phyloP scores from a whole-genome alignment of 257 asterid genomes.

The Forsythia viridissima region DNA sequence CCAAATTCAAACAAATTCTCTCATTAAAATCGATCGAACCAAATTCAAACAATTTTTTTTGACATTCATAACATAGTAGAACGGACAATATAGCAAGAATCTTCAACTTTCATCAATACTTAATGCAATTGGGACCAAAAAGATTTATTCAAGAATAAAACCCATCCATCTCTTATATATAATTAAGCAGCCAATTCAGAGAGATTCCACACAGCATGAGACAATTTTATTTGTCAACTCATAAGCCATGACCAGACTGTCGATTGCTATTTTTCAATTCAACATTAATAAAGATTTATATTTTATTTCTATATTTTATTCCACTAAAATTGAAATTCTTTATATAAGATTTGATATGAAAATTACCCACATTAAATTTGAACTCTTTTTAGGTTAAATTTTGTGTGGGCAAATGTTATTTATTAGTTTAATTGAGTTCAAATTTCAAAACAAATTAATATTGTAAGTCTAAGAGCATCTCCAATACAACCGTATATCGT shows the following conservation, averaged over 20 bases:
- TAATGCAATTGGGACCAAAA: conserved; percentile 8
- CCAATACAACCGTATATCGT: too few species aligned
- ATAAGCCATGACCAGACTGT: not conserved
- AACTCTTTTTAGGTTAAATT: too few species aligned
- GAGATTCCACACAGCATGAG: conserved; percentile 17
- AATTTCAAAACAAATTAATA: too few species aligned
- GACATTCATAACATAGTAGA: not conserved
- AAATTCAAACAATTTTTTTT: too few species aligned
- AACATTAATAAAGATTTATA: not conserved
- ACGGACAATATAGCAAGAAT: not conserved
- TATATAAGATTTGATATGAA: not conserved
- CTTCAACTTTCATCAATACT: not conserved
- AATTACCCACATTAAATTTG: not conserved
- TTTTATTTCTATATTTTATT: not conserved
- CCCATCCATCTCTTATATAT: not conserved
- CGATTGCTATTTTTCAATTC: not conserved
- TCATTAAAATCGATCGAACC: not conserved
- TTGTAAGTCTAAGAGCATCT: too few species aligned
- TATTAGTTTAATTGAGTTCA: not conserved
- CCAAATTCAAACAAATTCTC: too few species aligned
- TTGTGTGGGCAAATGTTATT: not conserved
- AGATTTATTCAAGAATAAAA: conserved; percentile 5
- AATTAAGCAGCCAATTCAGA: not conserved
- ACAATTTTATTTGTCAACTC: conserved; percentile 12
- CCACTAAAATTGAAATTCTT: not conserved